Conservation (phyloP, 148 eudicot genomes). For the Chenopodium quinoa region DNA sequence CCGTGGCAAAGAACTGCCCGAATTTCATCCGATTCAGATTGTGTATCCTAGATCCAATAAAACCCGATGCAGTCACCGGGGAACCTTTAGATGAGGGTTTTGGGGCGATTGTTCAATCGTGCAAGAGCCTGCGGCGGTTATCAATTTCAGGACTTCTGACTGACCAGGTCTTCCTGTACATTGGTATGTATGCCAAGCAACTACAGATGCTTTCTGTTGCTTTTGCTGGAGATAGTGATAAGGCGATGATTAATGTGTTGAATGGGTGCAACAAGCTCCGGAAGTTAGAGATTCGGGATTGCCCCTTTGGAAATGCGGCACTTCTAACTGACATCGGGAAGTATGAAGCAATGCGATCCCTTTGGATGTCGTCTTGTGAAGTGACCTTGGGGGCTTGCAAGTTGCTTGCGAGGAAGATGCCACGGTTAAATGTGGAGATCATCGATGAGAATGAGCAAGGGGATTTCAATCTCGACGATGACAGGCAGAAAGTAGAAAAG, state of each 20-base stretch:
- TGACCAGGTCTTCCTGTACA: conserved; percentile 72
- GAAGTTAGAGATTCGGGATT: conserved; percentile 75
- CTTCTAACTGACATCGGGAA: conserved; percentile 68
- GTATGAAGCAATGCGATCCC: conserved; percentile 97
- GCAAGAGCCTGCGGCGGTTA: conserved; percentile 65
- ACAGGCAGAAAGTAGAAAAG: conserved; percentile 59
- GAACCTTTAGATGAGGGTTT: conserved; percentile 81
- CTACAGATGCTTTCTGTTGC: conserved; percentile 88
- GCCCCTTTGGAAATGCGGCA: conserved; percentile 72
- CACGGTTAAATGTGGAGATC: conserved; percentile 72
- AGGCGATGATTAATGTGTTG: conserved; percentile 71
- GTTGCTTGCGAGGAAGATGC: conserved; percentile 68
- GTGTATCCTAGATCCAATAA: conserved; percentile 53
- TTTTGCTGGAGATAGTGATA: conserved; percentile 78
- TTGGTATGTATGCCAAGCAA: conserved; percentile 86
- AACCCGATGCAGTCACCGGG: conserved; percentile 62
- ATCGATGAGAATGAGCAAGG: conserved; percentile 55
- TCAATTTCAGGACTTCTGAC: conserved; percentile 74
- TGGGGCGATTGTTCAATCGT: conserved; percentile 74
- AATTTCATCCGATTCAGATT: conserved; percentile 66
- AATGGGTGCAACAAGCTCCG: conserved; percentile 80
- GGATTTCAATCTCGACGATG: conserved; percentile 33
- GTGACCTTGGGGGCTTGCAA: conserved; percentile 78
- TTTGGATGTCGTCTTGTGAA: conserved; percentile 91
- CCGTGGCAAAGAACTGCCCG: conserved; percentile 74